phyloP scores from a whole-genome alignment of 768 basidiomycete species.

The Suillus paluster region DNA sequence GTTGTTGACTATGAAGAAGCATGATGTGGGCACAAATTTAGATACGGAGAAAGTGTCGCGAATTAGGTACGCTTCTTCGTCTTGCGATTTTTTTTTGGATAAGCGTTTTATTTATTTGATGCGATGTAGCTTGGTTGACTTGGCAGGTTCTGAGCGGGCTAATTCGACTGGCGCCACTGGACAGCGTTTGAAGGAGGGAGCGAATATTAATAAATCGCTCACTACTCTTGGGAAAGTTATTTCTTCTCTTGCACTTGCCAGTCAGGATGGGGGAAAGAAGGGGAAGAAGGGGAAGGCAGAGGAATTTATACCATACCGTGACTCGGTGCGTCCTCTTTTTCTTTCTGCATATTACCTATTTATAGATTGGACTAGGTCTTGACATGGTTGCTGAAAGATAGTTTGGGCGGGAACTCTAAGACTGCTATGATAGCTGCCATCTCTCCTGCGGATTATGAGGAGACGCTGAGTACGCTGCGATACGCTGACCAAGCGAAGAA shows the following conservation, averaged over 20 bases:
- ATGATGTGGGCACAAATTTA: slow-evolving; percentile 82
- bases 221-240: slow-evolving; percentile 99
- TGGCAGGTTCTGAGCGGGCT: slow-evolving; percentile 96
- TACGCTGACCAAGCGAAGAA: slow-evolving; percentile 99
- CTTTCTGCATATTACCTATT: slow-evolving; percentile 1
- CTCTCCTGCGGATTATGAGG: slow-evolving; percentile 97
- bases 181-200: slow-evolving; percentile 94
- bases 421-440: slow-evolving; percentile 99
- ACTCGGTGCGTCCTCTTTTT: slow-evolving; percentile 69
- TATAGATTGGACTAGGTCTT: slow-evolving; percentile 62
- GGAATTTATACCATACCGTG: slow-evolving; percentile 96
- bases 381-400: slow-evolving; percentile 98
- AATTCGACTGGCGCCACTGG: slow-evolving; percentile 98
- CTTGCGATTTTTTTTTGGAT: background rate
- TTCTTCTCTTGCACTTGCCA: slow-evolving; percentile 76
- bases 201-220: slow-evolving; percentile 98
- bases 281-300: slow-evolving; percentile 89
- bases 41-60: slow-evolving; percentile 99
- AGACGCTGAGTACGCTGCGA: slow-evolving; percentile 93
- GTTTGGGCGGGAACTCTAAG: slow-evolving; percentile 95
- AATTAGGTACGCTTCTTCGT: slow-evolving; percentile 65
- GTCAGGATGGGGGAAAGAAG: slow-evolving; percentile 67
- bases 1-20: slow-evolving; percentile 89
- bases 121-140: slow-evolving; percentile 79
- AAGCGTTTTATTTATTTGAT: slow-evolving; percentile 15